phyloP scores from a whole-genome alignment of 2,329 filamentous ascomycete species.

The Aspergillus pseudoterreus region DNA sequence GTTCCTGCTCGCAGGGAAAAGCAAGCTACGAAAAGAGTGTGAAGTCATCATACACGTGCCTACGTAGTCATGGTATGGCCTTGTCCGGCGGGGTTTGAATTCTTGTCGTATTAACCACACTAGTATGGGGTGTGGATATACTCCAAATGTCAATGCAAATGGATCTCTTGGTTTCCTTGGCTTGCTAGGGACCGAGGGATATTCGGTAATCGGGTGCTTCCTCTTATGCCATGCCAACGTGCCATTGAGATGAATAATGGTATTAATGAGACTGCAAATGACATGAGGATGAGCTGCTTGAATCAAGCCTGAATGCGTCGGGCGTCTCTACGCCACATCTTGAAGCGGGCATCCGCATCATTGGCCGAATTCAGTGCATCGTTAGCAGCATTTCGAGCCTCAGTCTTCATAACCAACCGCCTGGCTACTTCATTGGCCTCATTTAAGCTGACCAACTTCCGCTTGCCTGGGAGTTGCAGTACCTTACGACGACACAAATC shows the following conservation, averaged over 20 bases:
- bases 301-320: not conserved
- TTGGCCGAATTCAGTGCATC: conserved; percentile 1
- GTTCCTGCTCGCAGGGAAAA: not conserved
- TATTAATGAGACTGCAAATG: too few relatives aligned
- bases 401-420: conserved; percentile 34
- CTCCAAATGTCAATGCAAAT: not conserved
- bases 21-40: not conserved
- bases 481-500: conserved; percentile 33
- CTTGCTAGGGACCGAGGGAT: too few relatives aligned
- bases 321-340: not conserved
- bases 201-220: too few relatives aligned
- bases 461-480: conserved; percentile 33
- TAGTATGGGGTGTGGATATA: too few relatives aligned
- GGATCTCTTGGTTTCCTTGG: not conserved
- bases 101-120: not conserved
- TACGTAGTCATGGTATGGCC: not conserved
- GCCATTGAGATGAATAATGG: not conserved
- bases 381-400: not conserved
- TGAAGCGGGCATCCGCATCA: conserved; percentile 14
- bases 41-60: not conserved
- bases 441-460: conserved; percentile 53
- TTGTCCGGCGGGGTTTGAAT: not conserved
- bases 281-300: too few relatives aligned
- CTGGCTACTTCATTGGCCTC: conserved; percentile 62
- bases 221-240: not conserved